A percentile compares a stretch with the other conserved stretches of the same genome.
Conservation (phyloP, 768 basidiomycete genomes). For the Hygrocybe coccinea region DNA sequence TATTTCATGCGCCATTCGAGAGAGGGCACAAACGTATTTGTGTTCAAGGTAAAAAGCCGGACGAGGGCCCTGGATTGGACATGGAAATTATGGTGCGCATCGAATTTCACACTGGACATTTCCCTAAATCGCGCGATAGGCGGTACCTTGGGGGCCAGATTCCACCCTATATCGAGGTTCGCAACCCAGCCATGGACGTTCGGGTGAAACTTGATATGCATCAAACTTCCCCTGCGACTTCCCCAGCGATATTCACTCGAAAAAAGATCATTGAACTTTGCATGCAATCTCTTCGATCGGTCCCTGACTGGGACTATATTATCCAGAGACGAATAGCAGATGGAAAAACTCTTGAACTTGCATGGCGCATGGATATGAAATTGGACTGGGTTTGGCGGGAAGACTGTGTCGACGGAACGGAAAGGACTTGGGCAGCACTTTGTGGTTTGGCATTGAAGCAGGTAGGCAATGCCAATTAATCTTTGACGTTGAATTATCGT, state of each 20-base stretch:
- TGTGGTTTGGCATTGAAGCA: constrained; percentile 71
- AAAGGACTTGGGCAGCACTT: constrained; percentile 67
- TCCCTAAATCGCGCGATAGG: constrained; percentile 38
- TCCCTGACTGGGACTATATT: constrained; percentile 59
- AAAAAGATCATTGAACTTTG: constrained; percentile 62
- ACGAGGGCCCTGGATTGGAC: constrained; percentile 83
- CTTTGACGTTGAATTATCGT: neutral
- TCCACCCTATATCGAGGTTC: constrained; percentile 64
- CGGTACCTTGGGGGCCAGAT: constrained; percentile 66
- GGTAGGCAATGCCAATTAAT: constrained; percentile 40
- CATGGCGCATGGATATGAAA: constrained; percentile 69
- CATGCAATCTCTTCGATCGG: constrained; percentile 47
- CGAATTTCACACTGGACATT: neutral
- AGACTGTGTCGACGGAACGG: constrained; percentile 56
- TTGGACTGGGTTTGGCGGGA: constrained; percentile 86
- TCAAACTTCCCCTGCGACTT: constrained; percentile 19
- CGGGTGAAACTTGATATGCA: constrained; percentile 71
- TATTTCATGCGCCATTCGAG: constrained; percentile 46
- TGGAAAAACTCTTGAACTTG: constrained; percentile 64
- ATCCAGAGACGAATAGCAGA: constrained; percentile 48
- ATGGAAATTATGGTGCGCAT: constrained; percentile 73
- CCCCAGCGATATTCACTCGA: constrained; percentile 47
- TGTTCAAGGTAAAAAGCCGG: constrained; percentile 77
- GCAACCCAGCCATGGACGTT: constrained; percentile 61
- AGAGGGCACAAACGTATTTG: constrained; percentile 78